Evolutionary conservation across 352 stramenopile species (phyloP).

Genomic region (Aphanomyces cochlioides): DNA sequence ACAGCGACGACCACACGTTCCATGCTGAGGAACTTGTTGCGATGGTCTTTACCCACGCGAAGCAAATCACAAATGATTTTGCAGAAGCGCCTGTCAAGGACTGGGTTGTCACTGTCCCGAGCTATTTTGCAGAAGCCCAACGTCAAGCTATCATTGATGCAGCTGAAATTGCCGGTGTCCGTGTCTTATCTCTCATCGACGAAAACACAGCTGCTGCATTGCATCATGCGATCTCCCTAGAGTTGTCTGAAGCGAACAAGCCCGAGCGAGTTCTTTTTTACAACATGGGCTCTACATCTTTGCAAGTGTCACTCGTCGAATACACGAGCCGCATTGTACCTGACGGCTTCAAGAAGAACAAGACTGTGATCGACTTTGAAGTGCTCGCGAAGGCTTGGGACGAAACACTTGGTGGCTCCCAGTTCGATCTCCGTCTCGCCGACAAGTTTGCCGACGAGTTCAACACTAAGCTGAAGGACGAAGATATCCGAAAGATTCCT

Average conservation of each 20-base stretch:
- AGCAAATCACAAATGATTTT: slow-evolving; percentile 73
- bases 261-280: slow-evolving; percentile 95
- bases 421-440: slow-evolving; percentile 91
- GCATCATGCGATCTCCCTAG: slow-evolving; percentile 94
- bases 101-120: slow-evolving; percentile 95
- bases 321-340: slow-evolving; percentile 83
- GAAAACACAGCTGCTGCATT: slow-evolving; percentile 97
- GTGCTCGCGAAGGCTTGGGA: slow-evolving; percentile 94
- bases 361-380: slow-evolving; percentile 88
- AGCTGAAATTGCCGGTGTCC: slow-evolving; percentile 91
- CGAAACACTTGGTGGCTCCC: slow-evolving; percentile 84
- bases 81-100: slow-evolving; percentile 80
- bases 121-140: slow-evolving; percentile 94
- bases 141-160: slow-evolving; percentile 92
- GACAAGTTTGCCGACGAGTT: slow-evolving; percentile 94
- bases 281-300: slow-evolving; percentile 93
- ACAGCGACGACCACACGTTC: slow-evolving; percentile 61
- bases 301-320: slow-evolving; percentile 86
- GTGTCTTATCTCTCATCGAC: slow-evolving; percentile 96
- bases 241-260: slow-evolving; percentile 49
- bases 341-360: slow-evolving; percentile 89
- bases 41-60: slow-evolving; percentile 94
- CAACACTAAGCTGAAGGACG: slow-evolving; percentile 79
- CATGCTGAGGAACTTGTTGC: slow-evolving; percentile 93
- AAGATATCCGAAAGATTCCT: slow-evolving; percentile 87